Evolutionary conservation across 1,284 basidiomycete species (phyloP).

Genomic region (Trichosporon inkin): DNA sequence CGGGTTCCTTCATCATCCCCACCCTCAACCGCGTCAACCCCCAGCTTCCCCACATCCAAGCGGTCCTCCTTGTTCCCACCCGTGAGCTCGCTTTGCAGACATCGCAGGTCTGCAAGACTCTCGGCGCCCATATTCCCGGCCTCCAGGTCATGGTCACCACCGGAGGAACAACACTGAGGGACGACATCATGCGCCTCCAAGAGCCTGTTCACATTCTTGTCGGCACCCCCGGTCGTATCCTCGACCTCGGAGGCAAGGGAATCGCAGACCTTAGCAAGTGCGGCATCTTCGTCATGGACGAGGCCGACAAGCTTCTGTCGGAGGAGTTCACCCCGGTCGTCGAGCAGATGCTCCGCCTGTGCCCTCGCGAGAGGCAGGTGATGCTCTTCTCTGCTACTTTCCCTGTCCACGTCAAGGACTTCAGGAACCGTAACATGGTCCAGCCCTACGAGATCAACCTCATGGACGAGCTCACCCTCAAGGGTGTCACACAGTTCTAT

Average conservation of each 20-base stretch:
- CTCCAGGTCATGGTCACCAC: slow-evolving; percentile 99
- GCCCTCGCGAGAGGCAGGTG: slow-evolving; percentile 85
- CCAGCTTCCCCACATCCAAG: slow-evolving; percentile 84
- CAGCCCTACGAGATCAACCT: slow-evolving; percentile 97
- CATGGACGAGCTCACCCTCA: slow-evolving; percentile 98
- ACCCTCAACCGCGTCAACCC: slow-evolving; percentile 89
- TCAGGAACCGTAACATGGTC: slow-evolving; percentile 98
- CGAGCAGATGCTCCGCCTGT: slow-evolving; percentile 85
- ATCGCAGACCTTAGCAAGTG: slow-evolving; percentile 93
- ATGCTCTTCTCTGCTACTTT: slow-evolving; percentile 99
- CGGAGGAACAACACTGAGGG: slow-evolving; percentile 94
- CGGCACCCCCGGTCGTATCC: slow-evolving; percentile 92
- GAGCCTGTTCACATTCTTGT: slow-evolving; percentile 94
- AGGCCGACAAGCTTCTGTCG: slow-evolving; percentile 95
- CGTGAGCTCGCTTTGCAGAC: slow-evolving; percentile 94
- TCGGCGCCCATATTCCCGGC: slow-evolving; percentile 86
- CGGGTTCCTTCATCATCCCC: slow-evolving; percentile 97
- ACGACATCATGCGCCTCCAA: slow-evolving; percentile 89
- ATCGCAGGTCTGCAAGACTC: slow-evolving; percentile 92
- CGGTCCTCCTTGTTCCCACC: slow-evolving; percentile 87
- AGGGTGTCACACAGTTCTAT: slow-evolving; percentile 99
- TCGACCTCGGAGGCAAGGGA: slow-evolving; percentile 89
- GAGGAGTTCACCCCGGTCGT: slow-evolving; percentile 98
- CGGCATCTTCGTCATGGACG: slow-evolving; percentile 97
- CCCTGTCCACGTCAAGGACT: slow-evolving; percentile 98